A percentile compares a stretch with the other conserved stretches of the same genome.
phyloP scores from a whole-genome alignment of 1,284 basidiomycete genomes.

The Vanrija sp. region DNA sequence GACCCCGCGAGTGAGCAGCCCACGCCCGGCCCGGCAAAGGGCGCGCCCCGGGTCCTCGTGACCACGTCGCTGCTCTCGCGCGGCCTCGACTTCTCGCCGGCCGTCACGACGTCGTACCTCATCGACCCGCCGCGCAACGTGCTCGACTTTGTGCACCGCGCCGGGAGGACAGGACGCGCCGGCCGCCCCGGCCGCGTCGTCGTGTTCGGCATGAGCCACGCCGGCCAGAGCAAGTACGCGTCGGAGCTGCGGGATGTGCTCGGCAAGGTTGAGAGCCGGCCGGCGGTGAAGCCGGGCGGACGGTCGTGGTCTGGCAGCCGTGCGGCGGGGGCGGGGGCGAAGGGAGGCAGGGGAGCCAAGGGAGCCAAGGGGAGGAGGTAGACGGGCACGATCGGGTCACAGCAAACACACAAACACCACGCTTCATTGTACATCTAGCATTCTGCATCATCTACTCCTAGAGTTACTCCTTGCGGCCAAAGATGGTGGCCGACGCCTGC shows the following conservation, averaged over 20 bases:
- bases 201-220: conserved; percentile 45
- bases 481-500: conserved; percentile 22
- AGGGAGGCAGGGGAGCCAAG: too few relatives aligned
- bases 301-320: conserved; percentile 3
- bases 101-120: conserved; percentile 73
- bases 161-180: conserved; percentile 62
- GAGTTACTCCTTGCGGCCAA: conserved; percentile 17
- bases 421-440: not conserved
- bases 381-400: not conserved
- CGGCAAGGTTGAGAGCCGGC: conserved; percentile 9
- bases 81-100: conserved; percentile 77
- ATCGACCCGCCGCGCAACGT: conserved; percentile 79
- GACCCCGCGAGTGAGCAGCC: not conserved
- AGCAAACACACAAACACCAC: not conserved
- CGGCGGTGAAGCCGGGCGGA: conserved; percentile 14
- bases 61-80: conserved; percentile 88
- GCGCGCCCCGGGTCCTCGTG: conserved; percentile 61
- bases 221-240: conserved; percentile 18
- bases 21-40: not conserved
- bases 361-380: not conserved
- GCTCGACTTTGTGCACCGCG: conserved; percentile 84
- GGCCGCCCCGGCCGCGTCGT: conserved; percentile 62
- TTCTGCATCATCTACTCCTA: not conserved
- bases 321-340: not conserved
- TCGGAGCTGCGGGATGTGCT: conserved; percentile 24